Evolutionary conservation across 1,284 basidiomycete species (phyloP).

Genomic region (Ceratorhiza oryzae-sativae): DNA sequence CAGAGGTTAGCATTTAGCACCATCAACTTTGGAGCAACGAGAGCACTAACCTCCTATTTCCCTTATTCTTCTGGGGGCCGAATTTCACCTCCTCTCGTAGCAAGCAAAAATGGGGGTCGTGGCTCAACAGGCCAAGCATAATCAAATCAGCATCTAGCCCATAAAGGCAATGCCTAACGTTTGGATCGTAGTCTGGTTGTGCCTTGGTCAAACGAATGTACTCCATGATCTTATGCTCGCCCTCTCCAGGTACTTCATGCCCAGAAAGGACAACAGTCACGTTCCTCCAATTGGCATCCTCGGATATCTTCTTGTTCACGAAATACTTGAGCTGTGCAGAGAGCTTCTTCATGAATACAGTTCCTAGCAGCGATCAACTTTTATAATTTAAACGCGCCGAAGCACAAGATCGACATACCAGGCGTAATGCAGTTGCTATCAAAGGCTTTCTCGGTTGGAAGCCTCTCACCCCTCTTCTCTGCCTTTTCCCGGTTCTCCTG

Average conservation of each 20-base stretch:
- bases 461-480: slow-evolving; percentile 83
- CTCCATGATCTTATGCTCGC: slow-evolving; percentile 99
- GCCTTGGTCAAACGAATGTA: slow-evolving; percentile 95
- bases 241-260: slow-evolving; percentile 98
- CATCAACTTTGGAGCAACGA: background rate
- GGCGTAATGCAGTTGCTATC: slow-evolving; percentile 99
- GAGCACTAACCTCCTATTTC: slow-evolving; percentile 64
- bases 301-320: slow-evolving; percentile 94
- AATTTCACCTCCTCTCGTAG: slow-evolving; percentile 98
- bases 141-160: slow-evolving; percentile 98
- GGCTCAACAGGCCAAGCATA: slow-evolving; percentile 96
- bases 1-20: slow-evolving; percentile 42
- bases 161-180: slow-evolving; percentile 95
- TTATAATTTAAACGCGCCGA: slow-evolving; percentile 1
- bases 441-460: slow-evolving; percentile 94
- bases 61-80: slow-evolving; percentile 80
- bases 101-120: slow-evolving; percentile 98
- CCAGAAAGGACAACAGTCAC: slow-evolving; percentile 95
- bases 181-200: slow-evolving; percentile 93
- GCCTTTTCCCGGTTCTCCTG: slow-evolving; percentile 89
- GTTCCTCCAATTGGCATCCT: slow-evolving; percentile 92
- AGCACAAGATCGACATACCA: slow-evolving; percentile 60
- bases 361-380: slow-evolving; percentile 62
- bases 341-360: slow-evolving; percentile 91
- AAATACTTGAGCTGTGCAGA: slow-evolving; percentile 95